A percentile compares a stretch with the other conserved stretches of the same genome.
Evolutionary conservation across 1,139 yeast species (phyloP).

Genomic region (Nakaseomyces kungkrabaensis): DNA sequence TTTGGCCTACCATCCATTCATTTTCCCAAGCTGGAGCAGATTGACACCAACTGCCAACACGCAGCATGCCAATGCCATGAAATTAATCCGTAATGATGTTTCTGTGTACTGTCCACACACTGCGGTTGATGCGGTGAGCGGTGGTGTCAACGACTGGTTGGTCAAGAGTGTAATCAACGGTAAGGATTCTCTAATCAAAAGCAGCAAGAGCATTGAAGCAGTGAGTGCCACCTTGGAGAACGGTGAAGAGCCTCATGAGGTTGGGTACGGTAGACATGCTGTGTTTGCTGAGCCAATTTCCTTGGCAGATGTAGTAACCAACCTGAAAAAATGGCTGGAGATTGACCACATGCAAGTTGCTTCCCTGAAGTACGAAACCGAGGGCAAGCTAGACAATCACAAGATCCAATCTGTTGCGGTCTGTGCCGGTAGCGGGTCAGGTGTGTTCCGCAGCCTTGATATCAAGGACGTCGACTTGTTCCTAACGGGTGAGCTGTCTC

Average conservation of each 20-base stretch:
- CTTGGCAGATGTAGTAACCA: conserved; percentile 38
- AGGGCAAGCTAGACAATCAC: conserved; percentile 22
- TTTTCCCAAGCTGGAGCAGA: conserved; percentile 80
- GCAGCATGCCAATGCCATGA: conserved; percentile 69
- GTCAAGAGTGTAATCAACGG: conserved; percentile 46
- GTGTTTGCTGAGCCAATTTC: conserved; percentile 37
- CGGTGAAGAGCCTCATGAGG: conserved; percentile 32
- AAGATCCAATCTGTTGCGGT: conserved; percentile 55
- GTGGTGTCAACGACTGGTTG: conserved; percentile 92
- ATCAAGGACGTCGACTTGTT: conserved; percentile 53
- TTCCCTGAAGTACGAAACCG: conserved; percentile 27
- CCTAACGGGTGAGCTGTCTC: conserved; percentile 88
- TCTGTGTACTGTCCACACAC: conserved; percentile 95
- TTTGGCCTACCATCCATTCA: conserved; percentile 90
- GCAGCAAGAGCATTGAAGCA: conserved; percentile 27
- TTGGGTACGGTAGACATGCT: conserved; percentile 81
- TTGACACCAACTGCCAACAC: conserved; percentile 52
- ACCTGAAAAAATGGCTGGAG: conserved; percentile 46
- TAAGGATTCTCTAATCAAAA: conserved; percentile 27
- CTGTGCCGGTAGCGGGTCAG: conserved; percentile 95
- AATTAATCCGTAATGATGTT: conserved; percentile 62
- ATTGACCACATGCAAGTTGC: conserved; percentile 61
- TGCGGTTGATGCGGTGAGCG: conserved; percentile 83
- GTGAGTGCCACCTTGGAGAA: conserved; percentile 12
- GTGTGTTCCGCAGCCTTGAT: conserved; percentile 34